phyloP scores from a whole-genome alignment of 768 basidiomycete genomes.

The Guyanaporus albipodus region DNA sequence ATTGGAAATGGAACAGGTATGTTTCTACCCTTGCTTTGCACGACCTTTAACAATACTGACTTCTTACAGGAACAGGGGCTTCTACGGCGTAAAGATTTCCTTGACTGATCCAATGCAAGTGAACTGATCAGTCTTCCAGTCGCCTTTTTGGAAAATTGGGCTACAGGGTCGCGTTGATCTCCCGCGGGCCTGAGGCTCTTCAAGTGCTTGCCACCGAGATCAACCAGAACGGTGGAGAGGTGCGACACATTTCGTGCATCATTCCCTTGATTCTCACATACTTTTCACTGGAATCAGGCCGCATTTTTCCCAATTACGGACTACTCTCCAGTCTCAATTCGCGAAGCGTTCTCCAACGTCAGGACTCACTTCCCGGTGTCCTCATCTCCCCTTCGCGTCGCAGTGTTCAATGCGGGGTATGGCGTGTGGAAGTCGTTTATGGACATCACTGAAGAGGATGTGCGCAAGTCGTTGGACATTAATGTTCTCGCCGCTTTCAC shows the following conservation, averaged over 20 bases:
- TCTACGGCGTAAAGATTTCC: conserved; percentile 46
- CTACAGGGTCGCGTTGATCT: conserved; percentile 64
- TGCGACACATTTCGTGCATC: conserved; percentile 20
- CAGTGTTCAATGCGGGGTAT: conserved; percentile 59
- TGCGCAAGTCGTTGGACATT: conserved; percentile 46
- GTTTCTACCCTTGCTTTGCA: neutral
- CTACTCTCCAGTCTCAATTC: conserved; percentile 50
- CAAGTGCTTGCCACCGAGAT: conserved; percentile 52
- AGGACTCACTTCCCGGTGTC: conserved; percentile 44
- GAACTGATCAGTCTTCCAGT: conserved; percentile 29
- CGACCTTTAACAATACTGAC: neutral
- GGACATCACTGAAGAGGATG: conserved; percentile 54
- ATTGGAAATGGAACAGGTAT: conserved; percentile 40
- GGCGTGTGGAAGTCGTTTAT: conserved; percentile 66
- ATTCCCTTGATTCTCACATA: neutral
- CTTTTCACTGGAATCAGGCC: conserved; percentile 44
- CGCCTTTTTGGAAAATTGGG: conserved; percentile 59
- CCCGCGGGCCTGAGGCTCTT: conserved; percentile 52
- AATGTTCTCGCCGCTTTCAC: conserved; percentile 59
- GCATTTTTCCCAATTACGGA: conserved; percentile 50
- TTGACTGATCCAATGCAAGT: neutral
- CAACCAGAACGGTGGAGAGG: conserved; percentile 55
- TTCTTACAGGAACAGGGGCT: conserved; percentile 49
- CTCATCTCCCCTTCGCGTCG: conserved; percentile 51
- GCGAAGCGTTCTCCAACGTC: conserved; percentile 45